Evolutionary conservation across 1,284 basidiomycete genomes (phyloP).

Genomic region (Fomitiporia mediterranea): DNA sequence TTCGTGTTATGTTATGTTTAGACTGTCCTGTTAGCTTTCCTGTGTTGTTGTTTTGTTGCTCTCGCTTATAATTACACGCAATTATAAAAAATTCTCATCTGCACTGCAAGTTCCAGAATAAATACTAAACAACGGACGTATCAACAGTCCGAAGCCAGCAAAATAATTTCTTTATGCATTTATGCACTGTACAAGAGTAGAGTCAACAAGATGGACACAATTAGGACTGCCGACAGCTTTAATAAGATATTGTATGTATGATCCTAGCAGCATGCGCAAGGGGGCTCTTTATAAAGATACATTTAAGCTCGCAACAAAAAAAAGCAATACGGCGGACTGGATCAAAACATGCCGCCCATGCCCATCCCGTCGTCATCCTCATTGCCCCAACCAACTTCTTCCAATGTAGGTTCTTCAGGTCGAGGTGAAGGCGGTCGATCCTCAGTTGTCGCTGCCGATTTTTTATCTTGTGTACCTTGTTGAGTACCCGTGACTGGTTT

Average conservation of each 20-base stretch:
- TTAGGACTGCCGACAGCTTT: neutral
- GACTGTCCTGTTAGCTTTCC: neutral
- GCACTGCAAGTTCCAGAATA: neutral
- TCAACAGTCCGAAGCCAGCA: neutral
- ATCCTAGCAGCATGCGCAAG: no score
- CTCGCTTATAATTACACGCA: neutral
- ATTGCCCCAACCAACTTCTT: slow-evolving; percentile 36
- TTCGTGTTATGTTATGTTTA: no score
- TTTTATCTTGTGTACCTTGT: slow-evolving; percentile 21
- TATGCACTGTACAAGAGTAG: neutral
- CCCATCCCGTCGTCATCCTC: slow-evolving; percentile 26
- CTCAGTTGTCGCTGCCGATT: slow-evolving; percentile 12
- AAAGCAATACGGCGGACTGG: neutral
- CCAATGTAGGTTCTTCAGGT: slow-evolving; percentile 35
- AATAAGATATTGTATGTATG: slow-evolving; percentile 11
- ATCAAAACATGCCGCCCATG: slow-evolving; percentile 26
- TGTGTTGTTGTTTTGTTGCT: no score
- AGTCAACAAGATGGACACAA: neutral
- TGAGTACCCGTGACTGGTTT: slow-evolving; percentile 23
- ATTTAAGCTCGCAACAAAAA: slow-evolving; percentile 1
- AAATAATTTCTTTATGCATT: neutral
- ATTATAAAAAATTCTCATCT: neutral
- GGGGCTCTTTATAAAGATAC: slow-evolving; percentile 11
- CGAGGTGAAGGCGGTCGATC: slow-evolving; percentile 25
- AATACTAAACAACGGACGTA: neutral